phyloP scores from a whole-genome alignment of 2,329 filamentous ascomycete species.

The Xylariaceae sp. region DNA sequence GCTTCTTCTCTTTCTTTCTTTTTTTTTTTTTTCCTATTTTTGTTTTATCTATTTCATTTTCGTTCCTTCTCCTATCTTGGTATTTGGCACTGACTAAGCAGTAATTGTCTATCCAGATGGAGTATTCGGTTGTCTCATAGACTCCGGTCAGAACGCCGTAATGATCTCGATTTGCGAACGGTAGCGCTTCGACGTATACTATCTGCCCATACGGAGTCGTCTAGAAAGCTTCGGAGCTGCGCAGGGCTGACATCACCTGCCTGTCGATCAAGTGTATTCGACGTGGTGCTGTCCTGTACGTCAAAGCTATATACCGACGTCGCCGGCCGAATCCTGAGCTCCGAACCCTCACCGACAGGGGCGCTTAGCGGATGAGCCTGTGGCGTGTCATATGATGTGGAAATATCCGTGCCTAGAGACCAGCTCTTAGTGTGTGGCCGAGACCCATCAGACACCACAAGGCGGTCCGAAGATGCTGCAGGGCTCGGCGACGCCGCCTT shows the following conservation, averaged over 20 bases:
- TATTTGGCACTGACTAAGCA: not conserved
- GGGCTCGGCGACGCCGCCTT: slow-evolving; percentile 24
- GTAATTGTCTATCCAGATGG: not conserved
- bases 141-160: slow-evolving; percentile 32
- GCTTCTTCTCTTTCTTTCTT: not conserved
- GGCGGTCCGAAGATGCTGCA: slow-evolving; percentile 30
- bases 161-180: slow-evolving; percentile 41
- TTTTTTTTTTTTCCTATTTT: not conserved
- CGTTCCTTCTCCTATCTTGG: not conserved
- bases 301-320: slow-evolving; percentile 55
- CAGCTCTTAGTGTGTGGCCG: slow-evolving; percentile 38
- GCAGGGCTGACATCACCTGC: slow-evolving; percentile 67
- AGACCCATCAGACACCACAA: slow-evolving; percentile 34
- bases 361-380: slow-evolving; percentile 49
- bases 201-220: slow-evolving; percentile 88
- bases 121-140: slow-evolving; percentile 9
- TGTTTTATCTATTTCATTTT: not conserved
- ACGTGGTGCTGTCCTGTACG: slow-evolving; percentile 40
- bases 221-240: slow-evolving; percentile 77
- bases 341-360: slow-evolving; percentile 43
- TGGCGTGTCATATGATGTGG: slow-evolving; percentile 36
- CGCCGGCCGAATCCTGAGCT: slow-evolving; percentile 39
- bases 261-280: slow-evolving; percentile 48
- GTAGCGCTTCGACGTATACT: slow-evolving; percentile 87
- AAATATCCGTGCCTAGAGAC: slow-evolving; percentile 41